phyloP scores from a whole-genome alignment of 371 early-diverging fungal genomes.

The Mucor plumbeus region DNA sequence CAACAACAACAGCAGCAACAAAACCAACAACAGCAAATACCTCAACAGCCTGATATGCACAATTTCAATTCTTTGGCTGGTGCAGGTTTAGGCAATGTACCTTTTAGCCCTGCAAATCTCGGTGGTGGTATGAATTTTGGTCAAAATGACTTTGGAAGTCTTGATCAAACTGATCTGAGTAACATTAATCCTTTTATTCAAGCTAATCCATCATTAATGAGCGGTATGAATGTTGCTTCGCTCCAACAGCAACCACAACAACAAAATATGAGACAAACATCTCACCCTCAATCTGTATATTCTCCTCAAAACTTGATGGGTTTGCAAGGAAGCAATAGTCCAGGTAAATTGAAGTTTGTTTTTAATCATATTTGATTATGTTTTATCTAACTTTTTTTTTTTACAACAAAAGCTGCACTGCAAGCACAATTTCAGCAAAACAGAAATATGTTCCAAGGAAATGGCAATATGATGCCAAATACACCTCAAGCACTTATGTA shows the following conservation, averaged over 20 bases:
- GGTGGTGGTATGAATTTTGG: constrained; percentile 31
- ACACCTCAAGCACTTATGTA: constrained; percentile 45
- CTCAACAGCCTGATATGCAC: constrained; percentile 35
- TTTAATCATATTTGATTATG: neutral
- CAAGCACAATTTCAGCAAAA: constrained; percentile 41
- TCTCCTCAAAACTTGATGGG: constrained; percentile 37
- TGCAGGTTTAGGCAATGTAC: constrained; percentile 23
- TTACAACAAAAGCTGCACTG: constrained; percentile 16
- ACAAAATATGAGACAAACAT: constrained; percentile 23
- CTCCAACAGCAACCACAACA: constrained; percentile 23
- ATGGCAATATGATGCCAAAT: constrained; percentile 36
- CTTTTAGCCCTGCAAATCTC: constrained; percentile 35
- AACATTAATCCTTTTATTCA: constrained; percentile 32
- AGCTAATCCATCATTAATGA: constrained; percentile 26
- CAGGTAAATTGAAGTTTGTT: constrained; percentile 7
- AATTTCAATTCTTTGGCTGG: constrained; percentile 27
- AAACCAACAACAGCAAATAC: constrained; percentile 26
- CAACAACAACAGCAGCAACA: constrained; percentile 40
- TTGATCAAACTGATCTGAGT: constrained; percentile 38
- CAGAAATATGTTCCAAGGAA: constrained; percentile 34
- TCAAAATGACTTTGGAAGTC: constrained; percentile 29
- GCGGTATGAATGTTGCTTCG: constrained; percentile 14
- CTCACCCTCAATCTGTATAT: constrained; percentile 29
- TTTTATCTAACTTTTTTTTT: neutral
- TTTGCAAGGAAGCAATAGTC: constrained; percentile 19